Base-by-base conservation (phyloP, 345 rosid species). In the Brassica incana region DNA sequence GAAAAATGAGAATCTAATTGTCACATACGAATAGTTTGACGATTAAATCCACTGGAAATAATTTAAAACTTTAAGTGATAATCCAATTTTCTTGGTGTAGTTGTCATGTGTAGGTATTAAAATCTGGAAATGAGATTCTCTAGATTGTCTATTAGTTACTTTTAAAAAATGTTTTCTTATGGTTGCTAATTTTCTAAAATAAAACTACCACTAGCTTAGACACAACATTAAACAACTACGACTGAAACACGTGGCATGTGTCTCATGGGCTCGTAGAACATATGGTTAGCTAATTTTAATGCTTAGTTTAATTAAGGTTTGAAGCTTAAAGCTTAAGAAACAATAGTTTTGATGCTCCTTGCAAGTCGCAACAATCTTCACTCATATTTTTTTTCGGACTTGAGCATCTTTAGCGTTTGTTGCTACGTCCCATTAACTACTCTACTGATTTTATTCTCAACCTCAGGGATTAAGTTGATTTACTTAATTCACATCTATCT, bases 241-340 rank as follows among this genome's bases (percentile, higher is more conserved):
- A 50, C 18, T 50, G 54, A 48, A 68, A 27, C 71, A 79, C 69
- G 75, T 68, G 78, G 65, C 82, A 27, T 33, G 12, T 4, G 30
- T 79, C 56, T 54, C 65, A 35, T 79, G 74, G 70, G 10, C 11
- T 23, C 33, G 50, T 74, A 60, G 12, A 73, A 79, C 78, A 61
- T 73, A 67, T 79, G 78, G 82, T 74, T 79, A 35, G 71, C 82
- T 61, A 74, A 79, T 74, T 74, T 68, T 79, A 20, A 54, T 68
- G 73, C 5, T 79, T 79, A 45, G 65, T 74, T 79, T 73, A 79
- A 23, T 45, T n/a, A 73, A 14, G 62, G 54, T 16, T 72, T 29
- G 12, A 64, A 15, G 45, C 59, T 52, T 16, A 25, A 33, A 65
- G 67, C 11, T 65, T 15, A 23, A 77, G 56, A 70, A 70, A 70